These are phyloP conservation scores for Serendipita sp. DNA, from an alignment of 1,284 basidiomycete genomes.

Conservation along the genomic window DNA sequence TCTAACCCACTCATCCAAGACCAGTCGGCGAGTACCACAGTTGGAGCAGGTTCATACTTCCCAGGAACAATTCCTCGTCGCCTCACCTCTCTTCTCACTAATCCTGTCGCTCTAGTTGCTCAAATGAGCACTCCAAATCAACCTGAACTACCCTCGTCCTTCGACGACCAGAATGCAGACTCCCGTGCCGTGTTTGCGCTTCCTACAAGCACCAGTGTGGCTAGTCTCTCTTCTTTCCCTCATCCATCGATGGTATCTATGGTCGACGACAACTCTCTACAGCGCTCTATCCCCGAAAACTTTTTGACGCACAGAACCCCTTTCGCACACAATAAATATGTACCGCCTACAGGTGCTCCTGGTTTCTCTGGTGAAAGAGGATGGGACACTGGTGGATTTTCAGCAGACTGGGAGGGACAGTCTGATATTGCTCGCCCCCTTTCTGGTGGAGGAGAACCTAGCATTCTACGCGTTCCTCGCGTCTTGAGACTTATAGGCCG, in stretches of 20 bases:
- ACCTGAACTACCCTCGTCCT: neutral
- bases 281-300: neutral
- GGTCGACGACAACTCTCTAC: neutral
- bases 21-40: neutral
- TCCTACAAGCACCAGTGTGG: neutral
- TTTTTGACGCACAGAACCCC: constrained; percentile 35
- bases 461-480: constrained; percentile 9
- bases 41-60: neutral
- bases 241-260: neutral
- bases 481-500: constrained; percentile 35
- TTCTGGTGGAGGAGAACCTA: constrained; percentile 25
- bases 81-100: neutral
- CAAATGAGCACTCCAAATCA: neutral
- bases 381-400: constrained; percentile 32
- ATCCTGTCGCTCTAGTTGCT: neutral
- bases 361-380: constrained; percentile 50
- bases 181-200: neutral
- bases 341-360: constrained; percentile 62
- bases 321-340: constrained; percentile 42
- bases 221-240: neutral
- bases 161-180: neutral
- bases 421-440: constrained; percentile 16
- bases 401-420: constrained; percentile 29
- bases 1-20: neutral
- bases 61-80: neutral